Evolutionary conservation across 2,329 filamentous ascomycete species (phyloP).

Genomic region (Sphaerulina vaccinii): DNA sequence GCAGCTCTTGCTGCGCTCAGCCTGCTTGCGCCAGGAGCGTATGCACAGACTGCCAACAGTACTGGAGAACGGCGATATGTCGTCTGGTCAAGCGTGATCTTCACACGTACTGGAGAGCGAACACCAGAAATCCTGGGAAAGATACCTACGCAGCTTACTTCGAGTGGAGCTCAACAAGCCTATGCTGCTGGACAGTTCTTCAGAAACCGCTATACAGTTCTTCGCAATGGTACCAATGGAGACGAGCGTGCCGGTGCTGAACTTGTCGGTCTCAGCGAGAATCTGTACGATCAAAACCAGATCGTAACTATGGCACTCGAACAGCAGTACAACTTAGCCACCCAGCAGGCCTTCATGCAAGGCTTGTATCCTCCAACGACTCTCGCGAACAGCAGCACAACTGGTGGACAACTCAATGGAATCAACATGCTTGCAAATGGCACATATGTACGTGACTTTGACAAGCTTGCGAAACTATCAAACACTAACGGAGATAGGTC

Average conservation of each 20-base stretch:
- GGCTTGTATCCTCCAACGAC: conserved; percentile 57
- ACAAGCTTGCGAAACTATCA: too few relatives aligned
- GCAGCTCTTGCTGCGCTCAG: conserved; percentile 21
- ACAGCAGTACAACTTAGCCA: conserved; percentile 50
- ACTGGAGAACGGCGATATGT: conserved; percentile 32
- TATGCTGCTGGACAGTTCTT: conserved; percentile 52
- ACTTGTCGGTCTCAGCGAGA: conserved; percentile 47
- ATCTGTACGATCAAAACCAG: conserved; percentile 46
- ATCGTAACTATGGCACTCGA: conserved; percentile 50
- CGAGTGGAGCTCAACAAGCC: conserved; percentile 56
- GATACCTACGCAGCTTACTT: conserved; percentile 46
- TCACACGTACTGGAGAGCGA: conserved; percentile 55
- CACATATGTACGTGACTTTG: conserved; percentile 24
- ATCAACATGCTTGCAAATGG: conserved; percentile 52
- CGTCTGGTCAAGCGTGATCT: conserved; percentile 52
- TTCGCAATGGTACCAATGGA: conserved; percentile 18
- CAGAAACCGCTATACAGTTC: conserved; percentile 53
- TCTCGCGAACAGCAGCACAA: conserved; percentile 30
- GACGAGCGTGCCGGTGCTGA: conserved; percentile 34
- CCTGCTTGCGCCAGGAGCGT: conserved; percentile 22
- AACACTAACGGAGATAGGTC: conserved; percentile 29
- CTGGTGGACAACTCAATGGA: conserved; percentile 35
- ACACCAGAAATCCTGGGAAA: conserved; percentile 46
- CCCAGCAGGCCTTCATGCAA: conserved; percentile 62
- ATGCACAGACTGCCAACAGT: conserved; percentile 18